Evolutionary conservation across 2,329 filamentous ascomycete species (phyloP), one percentile per base, ranked within the genome.

Genomic region (Ascosphaera pollenicola): DNA sequence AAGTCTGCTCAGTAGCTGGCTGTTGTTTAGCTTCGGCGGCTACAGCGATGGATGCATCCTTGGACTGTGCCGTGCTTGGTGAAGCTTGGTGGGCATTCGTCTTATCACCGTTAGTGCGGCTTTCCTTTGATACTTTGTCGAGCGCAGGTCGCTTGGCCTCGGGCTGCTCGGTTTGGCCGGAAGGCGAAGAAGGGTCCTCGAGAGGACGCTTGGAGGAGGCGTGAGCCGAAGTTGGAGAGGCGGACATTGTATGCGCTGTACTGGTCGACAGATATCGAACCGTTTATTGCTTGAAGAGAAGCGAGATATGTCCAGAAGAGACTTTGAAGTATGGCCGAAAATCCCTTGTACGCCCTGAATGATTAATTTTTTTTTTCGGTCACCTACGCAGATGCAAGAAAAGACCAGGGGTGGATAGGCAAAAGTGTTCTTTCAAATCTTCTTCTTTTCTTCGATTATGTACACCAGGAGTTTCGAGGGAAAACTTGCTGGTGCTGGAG

Each of bases 141-240:
- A 98, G 73, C 31, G 89, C 89, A 37, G 83, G 89, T 49, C 89
- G 81, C 66, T 98, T 98, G 45, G 89, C 89, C 50, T 98, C 89
- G 40, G 91, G 89, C 57, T 94, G 85, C 52, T 95, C 89, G 55
- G 73, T 83, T 31, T 79, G 78, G 45, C 80, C 80, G 24, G 84
- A 92, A 28, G 89, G 89, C 8, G 89, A 98, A 15, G 89, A 95
- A 8, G 87, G 80, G 55, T 95, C 89, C 67, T 98, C 89, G 47
- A 98, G 74, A 44, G 89, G 89, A 54, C 89, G 84, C 72, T 98
- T 98, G 46, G 62, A 57, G 45, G 63, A 64, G 46, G 62, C 57
- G 43, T 63, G 54, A 42, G 58, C 63, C 43, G 58, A 62, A 46
- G 52, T 54, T 41, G 62, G 62, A 47, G 61, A 83, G 46, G 77